Percentiles rank a stretch among this genome's conserved stretches.
These are phyloP conservation scores for Fusarium solani-melongenae DNA, from an alignment of 2,329 filamentous ascomycete species.

Conservation along the genomic window DNA sequence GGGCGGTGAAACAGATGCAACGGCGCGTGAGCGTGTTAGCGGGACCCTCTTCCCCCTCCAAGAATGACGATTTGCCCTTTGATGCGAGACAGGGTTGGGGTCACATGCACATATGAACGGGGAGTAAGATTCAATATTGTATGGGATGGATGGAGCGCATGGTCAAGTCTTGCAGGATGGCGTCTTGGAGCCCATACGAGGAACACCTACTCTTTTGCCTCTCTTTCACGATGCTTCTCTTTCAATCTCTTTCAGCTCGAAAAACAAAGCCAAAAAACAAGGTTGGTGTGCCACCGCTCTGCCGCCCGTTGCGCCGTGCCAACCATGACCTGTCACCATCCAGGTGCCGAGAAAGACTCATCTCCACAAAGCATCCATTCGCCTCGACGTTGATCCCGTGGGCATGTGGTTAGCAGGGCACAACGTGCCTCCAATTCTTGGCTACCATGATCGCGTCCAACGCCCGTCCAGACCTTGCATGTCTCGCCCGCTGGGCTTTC, in stretches of 20 bases:
- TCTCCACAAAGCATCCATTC: neutral
- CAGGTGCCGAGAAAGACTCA: neutral
- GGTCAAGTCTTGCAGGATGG: neutral
- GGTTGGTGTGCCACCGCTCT: neutral
- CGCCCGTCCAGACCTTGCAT: neutral
- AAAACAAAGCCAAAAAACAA: neutral
- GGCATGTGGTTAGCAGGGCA: neutral
- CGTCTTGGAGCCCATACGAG: neutral
- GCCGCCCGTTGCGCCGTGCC: neutral
- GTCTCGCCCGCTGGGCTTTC: neutral
- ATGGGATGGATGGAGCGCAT: neutral
- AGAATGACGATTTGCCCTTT: neutral
- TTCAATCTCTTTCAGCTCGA: neutral
- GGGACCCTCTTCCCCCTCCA: neutral
- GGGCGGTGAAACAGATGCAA: conserved; percentile 31
- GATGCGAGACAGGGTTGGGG: neutral
- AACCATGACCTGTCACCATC: neutral
- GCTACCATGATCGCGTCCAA: neutral
- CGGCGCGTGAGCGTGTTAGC: conserved; percentile 24
- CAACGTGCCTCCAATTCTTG: neutral
- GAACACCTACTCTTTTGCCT: neutral
- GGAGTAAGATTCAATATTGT: neutral
- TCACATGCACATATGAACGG: neutral
- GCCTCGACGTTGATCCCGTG: neutral
- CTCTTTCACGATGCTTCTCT: neutral